Evolutionary conservation across 2,329 filamentous ascomycete species (phyloP), one percentile per base, ranked within the genome.

Genomic region (Dendryphion nanum): DNA sequence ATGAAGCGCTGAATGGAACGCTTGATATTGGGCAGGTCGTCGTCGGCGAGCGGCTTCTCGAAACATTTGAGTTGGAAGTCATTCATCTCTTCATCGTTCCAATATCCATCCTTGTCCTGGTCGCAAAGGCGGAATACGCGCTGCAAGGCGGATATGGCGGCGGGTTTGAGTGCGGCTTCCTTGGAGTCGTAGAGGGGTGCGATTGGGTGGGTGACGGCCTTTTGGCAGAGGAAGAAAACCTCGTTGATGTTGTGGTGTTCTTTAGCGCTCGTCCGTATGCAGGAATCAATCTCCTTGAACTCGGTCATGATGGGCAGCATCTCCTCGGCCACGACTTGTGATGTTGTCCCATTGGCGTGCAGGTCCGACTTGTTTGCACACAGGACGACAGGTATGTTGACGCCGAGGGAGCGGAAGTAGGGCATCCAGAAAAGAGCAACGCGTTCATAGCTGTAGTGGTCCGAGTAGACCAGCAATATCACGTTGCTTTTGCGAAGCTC

Each of bases 381-480:
- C 40, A 98, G 73, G 30, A 98, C 90, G 8, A 98, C 93, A 0
- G 93, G 93, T 14, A 98, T 89, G 63, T 98, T 98, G 61, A 98
- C 93, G n/a, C 93, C 93, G 26, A 98, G 79, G 4, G 90, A 95
- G 44, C 93, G 86, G 61, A 98, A 97, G 68, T 96, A 94, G 8
- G 93, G 93, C 79, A 98, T 86, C 93, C 93, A 98, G 68, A 97
- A 98, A 31, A 98, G 75, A 3, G 91, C 93, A 3, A 98, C 90
- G 24, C 93, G 78, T 64, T 98, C 93, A 71, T 97, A 98, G 76
- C 90, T 97, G 73, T 98, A 98, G 69, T 97, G 91, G 65, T 98
- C 93, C 50, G 90, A 90, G 67, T 98, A 98, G 38, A 98, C 90
- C 30, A 98, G 81, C 14, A 97, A 77, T 48, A 98, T 97, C 51